Percentiles rank a stretch among this genome's conserved stretches.
These are phyloP conservation scores for Pythium volutum DNA, from an alignment of 352 stramenopile genomes.

Conservation along the genomic window DNA sequence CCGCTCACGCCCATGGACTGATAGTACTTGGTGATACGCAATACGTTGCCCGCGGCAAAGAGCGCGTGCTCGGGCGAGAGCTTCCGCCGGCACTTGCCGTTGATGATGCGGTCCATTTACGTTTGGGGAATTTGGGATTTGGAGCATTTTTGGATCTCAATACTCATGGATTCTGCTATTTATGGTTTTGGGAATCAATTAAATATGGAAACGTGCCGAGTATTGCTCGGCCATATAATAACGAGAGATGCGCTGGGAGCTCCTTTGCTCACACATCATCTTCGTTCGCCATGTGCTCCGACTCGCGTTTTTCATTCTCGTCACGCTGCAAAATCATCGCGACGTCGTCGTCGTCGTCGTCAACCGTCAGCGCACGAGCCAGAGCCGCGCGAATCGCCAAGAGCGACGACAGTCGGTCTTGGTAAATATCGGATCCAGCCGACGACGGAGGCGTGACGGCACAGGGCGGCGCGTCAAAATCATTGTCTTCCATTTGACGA, in stretches of 20 bases:
- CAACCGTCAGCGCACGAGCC: neutral
- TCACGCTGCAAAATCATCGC: neutral
- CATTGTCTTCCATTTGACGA: constrained; percentile 5
- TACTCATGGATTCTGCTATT: neutral
- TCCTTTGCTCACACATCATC: too few relatives aligned
- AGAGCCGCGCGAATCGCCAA: neutral
- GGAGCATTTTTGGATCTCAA: too few relatives aligned
- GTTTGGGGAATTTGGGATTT: too few relatives aligned
- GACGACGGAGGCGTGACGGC: neutral
- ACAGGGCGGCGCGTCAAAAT: constrained; percentile 10
- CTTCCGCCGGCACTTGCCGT: constrained; percentile 47
- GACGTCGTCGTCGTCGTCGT: neutral
- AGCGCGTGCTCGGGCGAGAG: constrained; percentile 51
- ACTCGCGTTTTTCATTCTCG: constrained; percentile 2
- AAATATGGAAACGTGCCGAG: constrained; percentile 27
- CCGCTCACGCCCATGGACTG: constrained; percentile 18
- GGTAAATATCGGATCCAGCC: neutral
- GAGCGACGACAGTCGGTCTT: neutral
- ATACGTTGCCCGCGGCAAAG: constrained; percentile 41
- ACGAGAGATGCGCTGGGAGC: too few relatives aligned
- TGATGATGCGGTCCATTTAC: constrained; percentile 31
- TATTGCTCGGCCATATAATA: too few relatives aligned
- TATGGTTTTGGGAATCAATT: constrained; percentile 11
- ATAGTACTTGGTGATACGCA: constrained; percentile 47
- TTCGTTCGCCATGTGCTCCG: neutral